phyloP scores from a whole-genome alignment of 169 alveolate species.

The Plasmodium ovale region DNA sequence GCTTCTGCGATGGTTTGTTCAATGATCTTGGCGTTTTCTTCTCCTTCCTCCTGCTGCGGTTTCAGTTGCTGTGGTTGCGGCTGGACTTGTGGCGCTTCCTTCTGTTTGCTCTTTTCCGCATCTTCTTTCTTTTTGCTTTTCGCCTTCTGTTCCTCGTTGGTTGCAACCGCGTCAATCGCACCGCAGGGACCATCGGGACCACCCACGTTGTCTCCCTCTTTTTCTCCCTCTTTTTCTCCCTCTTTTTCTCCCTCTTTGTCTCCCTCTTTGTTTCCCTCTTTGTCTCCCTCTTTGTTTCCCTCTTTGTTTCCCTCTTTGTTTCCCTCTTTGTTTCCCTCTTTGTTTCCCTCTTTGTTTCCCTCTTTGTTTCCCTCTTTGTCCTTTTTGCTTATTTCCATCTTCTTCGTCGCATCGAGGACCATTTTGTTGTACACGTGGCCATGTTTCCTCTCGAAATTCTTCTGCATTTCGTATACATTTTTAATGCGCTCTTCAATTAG shows the following conservation, averaged over 20 bases:
- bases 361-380: neutral
- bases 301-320: neutral
- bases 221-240: neutral
- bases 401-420: neutral
- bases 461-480: conserved; percentile 7
- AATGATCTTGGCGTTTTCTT: too few species aligned
- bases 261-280: neutral
- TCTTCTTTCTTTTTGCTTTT: neutral
- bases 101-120: neutral
- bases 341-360: neutral
- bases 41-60: too few species aligned
- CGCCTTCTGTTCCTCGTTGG: neutral
- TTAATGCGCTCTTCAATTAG: conserved; percentile 7
- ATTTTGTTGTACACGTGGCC: conserved; percentile 14
- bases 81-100: neutral
- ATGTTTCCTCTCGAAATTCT: neutral
- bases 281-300: neutral
- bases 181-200: too few species aligned
- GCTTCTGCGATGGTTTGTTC: too few species aligned
- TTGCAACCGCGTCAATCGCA: too few species aligned
- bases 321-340: neutral
- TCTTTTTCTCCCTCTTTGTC: neutral
- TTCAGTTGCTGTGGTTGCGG: neutral
- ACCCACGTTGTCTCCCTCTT: too few species aligned
- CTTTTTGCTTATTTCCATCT: neutral